Base-by-base conservation (phyloP, 179 eudicot genomes). In the Amaranthus tricolor region DNA sequence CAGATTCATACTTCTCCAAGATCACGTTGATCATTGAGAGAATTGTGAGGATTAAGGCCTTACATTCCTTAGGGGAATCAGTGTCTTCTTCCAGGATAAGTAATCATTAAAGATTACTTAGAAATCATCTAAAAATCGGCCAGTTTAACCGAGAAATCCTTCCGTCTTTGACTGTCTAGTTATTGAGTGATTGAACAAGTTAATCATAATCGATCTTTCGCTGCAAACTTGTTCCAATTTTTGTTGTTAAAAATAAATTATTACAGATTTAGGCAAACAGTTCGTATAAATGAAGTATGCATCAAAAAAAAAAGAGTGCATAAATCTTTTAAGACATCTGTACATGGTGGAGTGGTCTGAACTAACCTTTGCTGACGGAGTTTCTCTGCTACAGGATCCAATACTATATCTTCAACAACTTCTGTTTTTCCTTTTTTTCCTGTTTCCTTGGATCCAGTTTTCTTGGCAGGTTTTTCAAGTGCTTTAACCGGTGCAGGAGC, bases 301-400 rank as follows among this genome's bases (percentile, higher is more conserved):
- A 53, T 19, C 66, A 71, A 64, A 16, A 15, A 74, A 8, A 9
- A 74, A 73, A 6, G 2, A 47, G 7, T 6, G 44, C 5, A 48
- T 12, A 24, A 15, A 9, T 21, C 40, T 16, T 20, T 16, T 16
- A n/a, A 52, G n/a, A 9, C 20, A 66, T 13, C n/a, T 44, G 9
- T 4, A 65, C 20, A 19, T 60, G 54, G 53, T 19, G 49, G 43
- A 62, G 72, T 43, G 56, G 62, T 24, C 17, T 15, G 31, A 59
- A 64, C 70, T 59, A 63, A 94, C 98, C 98, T 89, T 81, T 92
- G 92, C 81, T 90, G 98, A 53, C 92, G 88, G 72, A 94, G 89
- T 76, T 94, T 92, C 81, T 93, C 98, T 68, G 92, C 92, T 24
- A 87, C 70, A 60, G 98, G 94, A 83, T 94, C 96, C 74, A 87